Percentiles rank a stretch among this genome's conserved stretches.
phyloP scores from a whole-genome alignment of 129 eudicot genomes.

The Helianthus annuus region DNA sequence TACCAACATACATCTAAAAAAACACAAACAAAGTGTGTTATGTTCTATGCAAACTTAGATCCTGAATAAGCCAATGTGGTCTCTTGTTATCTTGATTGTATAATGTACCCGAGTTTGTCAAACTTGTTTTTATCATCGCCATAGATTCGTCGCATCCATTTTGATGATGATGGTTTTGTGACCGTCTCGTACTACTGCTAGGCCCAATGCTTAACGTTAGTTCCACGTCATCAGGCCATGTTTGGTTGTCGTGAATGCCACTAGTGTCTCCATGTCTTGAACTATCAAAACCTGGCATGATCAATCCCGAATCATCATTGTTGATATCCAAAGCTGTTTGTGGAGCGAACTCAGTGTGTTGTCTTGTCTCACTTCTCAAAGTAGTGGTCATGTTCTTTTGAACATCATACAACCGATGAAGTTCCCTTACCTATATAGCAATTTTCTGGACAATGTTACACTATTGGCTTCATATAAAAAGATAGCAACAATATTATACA shows the following conservation, averaged over 20 bases:
- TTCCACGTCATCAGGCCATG: constrained; percentile 42
- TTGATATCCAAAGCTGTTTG: constrained; percentile 10
- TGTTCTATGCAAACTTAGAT: constrained; percentile 50
- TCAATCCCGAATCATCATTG: constrained; percentile 32
- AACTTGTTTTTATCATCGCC: constrained; percentile 27
- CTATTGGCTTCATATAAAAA: too few relatives aligned
- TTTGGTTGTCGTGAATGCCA: constrained; percentile 19
- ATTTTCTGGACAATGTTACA: too few relatives aligned
- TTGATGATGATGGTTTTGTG: constrained; percentile 12
- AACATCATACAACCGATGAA: constrained; percentile 58
- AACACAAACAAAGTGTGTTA: background rate
- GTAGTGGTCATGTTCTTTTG: constrained; percentile 57
- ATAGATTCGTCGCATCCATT: background rate
- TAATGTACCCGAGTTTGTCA: constrained; percentile 32
- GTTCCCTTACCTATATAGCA: constrained; percentile 60
- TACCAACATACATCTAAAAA: constrained; percentile 20
- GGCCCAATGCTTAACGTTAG: constrained; percentile 61
- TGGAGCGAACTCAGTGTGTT: background rate
- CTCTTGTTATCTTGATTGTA: constrained; percentile 40
- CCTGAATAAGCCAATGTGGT: constrained; percentile 52
- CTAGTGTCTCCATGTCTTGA: constrained; percentile 38
- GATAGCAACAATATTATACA: too few relatives aligned
- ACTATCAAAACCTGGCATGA: constrained; percentile 40
- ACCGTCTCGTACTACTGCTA: constrained; percentile 31
- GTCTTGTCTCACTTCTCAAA: constrained; percentile 32